Base-by-base conservation (phyloP, 257 asterid species). In the Jacaranda copaia region DNA sequence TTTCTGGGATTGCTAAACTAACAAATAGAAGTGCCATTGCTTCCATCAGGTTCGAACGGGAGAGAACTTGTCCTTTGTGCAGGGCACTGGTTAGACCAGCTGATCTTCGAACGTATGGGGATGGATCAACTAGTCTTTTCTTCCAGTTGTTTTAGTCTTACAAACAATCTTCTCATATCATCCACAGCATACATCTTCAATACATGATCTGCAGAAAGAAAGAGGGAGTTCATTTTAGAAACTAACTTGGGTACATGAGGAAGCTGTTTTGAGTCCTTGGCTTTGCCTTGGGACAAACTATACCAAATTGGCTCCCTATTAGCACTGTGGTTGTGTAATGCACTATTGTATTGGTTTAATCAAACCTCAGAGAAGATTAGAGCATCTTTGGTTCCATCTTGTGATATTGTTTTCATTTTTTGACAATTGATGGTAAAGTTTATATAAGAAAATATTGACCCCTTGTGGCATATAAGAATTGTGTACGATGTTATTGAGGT, bases 61-160 rank as follows among this genome's bases (percentile, higher is more conserved):
- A 87, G 66, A 83, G 91, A 70, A 87, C 91, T 19, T 87, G 89
- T 82, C 91, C 89, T 14, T 67, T 87, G 79, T 87, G 91, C 76
- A 66, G 88, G 79, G 89, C 91, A 3, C 76, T 85, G 68, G 91
- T 87, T 19, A 73, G 89, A 81, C 88, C 88, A 0, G 80, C 88
- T 74, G 88, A 87, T 79, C 86, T 87, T 58, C 68, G 86, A 79
- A 83, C 91, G 1, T 87, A 78, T 60, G 88, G 84, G 6, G 91
- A 87, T 35, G 91, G 91, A 74, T 87, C 91, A 3, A 85, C 91
- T 25, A 85, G 80, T 63, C 87, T 87, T 63, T 64, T 79, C 82
- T 81, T 83, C 80, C 91, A 83, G 78, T 19, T 87, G 72, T 85
- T 87, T 71, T 85, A 81, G 80, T 72, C 68, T 32, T 42, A 25